Conservation (phyloP, 2,329 filamentous ascomycete genomes). For the Verticillium zaregamsianum region DNA sequence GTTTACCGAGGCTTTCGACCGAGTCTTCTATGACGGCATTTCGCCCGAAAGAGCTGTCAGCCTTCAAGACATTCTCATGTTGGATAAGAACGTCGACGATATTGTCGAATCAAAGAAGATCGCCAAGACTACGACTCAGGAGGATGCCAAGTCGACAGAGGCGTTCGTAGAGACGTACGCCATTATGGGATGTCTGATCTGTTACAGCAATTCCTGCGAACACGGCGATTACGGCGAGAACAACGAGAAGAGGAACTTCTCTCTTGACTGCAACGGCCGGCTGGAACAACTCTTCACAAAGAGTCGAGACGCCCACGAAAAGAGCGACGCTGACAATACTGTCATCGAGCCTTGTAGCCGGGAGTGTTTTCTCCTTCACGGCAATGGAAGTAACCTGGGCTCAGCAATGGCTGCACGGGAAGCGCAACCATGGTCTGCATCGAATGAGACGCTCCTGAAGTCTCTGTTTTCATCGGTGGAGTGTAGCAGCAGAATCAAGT, state of each 20-base stretch:
- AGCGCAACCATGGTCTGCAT: slow-evolving; percentile 38
- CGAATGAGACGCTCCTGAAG: slow-evolving; percentile 43
- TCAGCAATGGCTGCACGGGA: background rate
- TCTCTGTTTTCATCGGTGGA: slow-evolving; percentile 40
- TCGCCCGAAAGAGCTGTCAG: slow-evolving; percentile 34
- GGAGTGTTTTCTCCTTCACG: slow-evolving; percentile 3
- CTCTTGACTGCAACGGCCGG: slow-evolving; percentile 32
- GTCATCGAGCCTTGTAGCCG: slow-evolving; percentile 1
- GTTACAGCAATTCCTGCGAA: slow-evolving; percentile 57
- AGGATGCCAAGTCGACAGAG: slow-evolving; percentile 23
- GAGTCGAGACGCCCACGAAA: background rate
- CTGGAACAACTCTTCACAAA: slow-evolving; percentile 1
- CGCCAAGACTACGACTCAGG: slow-evolving; percentile 39
- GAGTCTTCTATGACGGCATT: slow-evolving; percentile 40
- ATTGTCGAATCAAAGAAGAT: slow-evolving; percentile 50
- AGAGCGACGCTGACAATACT: background rate
- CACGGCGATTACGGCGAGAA: slow-evolving; percentile 55
- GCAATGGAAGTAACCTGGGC: background rate
- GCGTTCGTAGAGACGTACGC: slow-evolving; percentile 48
- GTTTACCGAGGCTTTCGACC: slow-evolving; percentile 55
- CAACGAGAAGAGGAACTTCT: slow-evolving; percentile 49
- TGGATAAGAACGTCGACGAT: slow-evolving; percentile 50
- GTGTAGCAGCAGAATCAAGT: slow-evolving; percentile 33
- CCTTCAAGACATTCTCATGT: slow-evolving; percentile 47
- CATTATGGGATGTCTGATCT: slow-evolving; percentile 54